Conservation (phyloP, 176 grass and related monocot genomes). For the Cymbopogon citratus region DNA sequence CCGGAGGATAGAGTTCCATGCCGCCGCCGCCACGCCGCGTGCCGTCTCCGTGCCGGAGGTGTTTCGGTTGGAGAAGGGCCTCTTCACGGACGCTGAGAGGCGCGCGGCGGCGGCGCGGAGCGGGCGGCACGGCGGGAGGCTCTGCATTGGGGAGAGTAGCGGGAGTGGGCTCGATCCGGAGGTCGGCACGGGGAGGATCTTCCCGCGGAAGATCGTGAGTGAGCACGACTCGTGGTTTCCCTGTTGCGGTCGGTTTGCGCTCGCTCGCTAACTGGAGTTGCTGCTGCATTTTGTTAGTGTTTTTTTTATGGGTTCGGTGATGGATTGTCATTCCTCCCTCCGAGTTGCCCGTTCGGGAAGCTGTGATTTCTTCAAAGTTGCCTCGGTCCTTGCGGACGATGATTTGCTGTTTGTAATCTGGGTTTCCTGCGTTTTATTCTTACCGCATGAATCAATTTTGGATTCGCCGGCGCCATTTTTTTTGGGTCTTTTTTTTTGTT, state of each 20-base stretch:
- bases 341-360: not conserved
- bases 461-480: not conserved
- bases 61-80: constrained; percentile 42
- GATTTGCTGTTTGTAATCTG: not conserved
- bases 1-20: constrained; percentile 67
- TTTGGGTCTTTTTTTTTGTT: not conserved
- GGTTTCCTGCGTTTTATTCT: not conserved
- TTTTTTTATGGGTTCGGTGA: not conserved
- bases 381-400: not conserved
- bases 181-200: constrained; percentile 62
- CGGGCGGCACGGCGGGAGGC: constrained; percentile 4
- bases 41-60: not conserved
- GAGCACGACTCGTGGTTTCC: not conserved
- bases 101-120: not conserved
- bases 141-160: constrained; percentile 30
- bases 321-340: not conserved
- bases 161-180: constrained; percentile 63
- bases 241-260: not conserved
- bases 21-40: constrained; percentile 8
- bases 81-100: constrained; percentile 11
- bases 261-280: not conserved
- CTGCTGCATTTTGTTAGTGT: not conserved
- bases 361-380: not conserved
- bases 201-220: constrained; percentile 93
- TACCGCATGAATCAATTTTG: not conserved